Percentiles rank a stretch among this genome's conserved stretches.
These are phyloP conservation scores for Aechmea fasciata DNA, from an alignment of 176 grass and related monocot genomes.

Conservation along the genomic window DNA sequence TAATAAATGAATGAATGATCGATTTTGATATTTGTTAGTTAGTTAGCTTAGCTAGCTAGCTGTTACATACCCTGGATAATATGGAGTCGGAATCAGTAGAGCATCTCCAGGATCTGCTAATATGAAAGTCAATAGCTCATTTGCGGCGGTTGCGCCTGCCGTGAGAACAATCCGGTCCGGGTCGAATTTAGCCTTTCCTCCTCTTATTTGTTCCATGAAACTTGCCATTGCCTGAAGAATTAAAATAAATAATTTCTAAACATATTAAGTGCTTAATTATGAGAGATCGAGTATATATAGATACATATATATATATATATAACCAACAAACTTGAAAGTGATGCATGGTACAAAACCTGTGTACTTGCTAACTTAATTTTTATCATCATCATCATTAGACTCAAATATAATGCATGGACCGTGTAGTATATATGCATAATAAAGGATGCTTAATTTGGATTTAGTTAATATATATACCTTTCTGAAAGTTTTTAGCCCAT, in stretches of 20 bases:
- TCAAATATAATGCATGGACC: neutral
- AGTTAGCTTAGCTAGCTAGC: neutral
- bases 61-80: slow-evolving; percentile 71
- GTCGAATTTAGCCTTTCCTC: slow-evolving; percentile 61
- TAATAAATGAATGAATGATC: no score
- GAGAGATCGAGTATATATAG: no score
- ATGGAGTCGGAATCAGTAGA: slow-evolving; percentile 70
- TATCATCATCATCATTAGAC: neutral
- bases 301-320: no score
- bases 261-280: neutral
- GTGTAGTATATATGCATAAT: neutral
- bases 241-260: neutral
- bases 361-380: no score
- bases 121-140: slow-evolving; percentile 76
- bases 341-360: no score
- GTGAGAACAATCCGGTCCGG: slow-evolving; percentile 68
- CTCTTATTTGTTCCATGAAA: slow-evolving; percentile 78
- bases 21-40: no score
- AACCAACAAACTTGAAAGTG: no score
- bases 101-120: slow-evolving; percentile 67
- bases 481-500: slow-evolving; percentile 60
- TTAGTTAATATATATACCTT: slow-evolving; percentile 19
- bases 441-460: neutral
- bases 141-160: slow-evolving; percentile 73
- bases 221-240: slow-evolving; percentile 61